These are phyloP conservation scores for Penicillium ucsense DNA, from an alignment of 495 filamentous ascomycete species.

Conservation along the genomic window DNA sequence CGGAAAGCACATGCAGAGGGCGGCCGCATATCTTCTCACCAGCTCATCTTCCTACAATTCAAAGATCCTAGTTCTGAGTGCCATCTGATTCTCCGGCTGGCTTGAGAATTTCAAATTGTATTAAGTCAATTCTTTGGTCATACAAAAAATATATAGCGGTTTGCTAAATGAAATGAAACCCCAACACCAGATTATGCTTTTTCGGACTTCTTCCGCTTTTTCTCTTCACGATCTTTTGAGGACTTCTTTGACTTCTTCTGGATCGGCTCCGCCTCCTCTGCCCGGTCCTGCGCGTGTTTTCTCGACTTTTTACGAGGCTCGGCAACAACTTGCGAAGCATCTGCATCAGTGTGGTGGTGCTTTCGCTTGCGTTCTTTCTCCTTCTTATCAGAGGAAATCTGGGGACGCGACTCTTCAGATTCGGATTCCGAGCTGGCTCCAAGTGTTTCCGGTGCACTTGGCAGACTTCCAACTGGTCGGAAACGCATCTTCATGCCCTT, in stretches of 20 bases:
- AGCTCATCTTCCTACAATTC: no score
- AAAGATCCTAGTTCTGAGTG: no score
- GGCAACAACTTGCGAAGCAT: constrained; percentile 16
- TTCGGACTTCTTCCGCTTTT: constrained; percentile 35
- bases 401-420: constrained; percentile 29
- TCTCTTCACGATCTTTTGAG: constrained; percentile 30
- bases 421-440: constrained; percentile 41
- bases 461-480: constrained; percentile 42
- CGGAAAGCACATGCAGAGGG: no score
- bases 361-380: constrained; percentile 35
- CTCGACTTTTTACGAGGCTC: constrained; percentile 37
- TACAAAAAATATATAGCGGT: constrained; percentile 15
- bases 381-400: constrained; percentile 15
- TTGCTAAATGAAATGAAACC: constrained; percentile 6
- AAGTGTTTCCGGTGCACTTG: constrained; percentile 33
- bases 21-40: no score
- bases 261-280: constrained; percentile 6
- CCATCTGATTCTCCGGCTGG: background rate
- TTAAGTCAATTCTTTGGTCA: constrained; percentile 9
- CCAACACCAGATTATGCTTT: constrained; percentile 24
- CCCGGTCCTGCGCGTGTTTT: constrained; percentile 24
- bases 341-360: constrained; percentile 29
- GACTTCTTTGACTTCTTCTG: constrained; percentile 34
- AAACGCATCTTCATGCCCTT: constrained; percentile 53
- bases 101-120: constrained; percentile 6